Evolutionary conservation across 139 green algal genomes (phyloP).

Genomic region (Picochlorum sp.): DNA sequence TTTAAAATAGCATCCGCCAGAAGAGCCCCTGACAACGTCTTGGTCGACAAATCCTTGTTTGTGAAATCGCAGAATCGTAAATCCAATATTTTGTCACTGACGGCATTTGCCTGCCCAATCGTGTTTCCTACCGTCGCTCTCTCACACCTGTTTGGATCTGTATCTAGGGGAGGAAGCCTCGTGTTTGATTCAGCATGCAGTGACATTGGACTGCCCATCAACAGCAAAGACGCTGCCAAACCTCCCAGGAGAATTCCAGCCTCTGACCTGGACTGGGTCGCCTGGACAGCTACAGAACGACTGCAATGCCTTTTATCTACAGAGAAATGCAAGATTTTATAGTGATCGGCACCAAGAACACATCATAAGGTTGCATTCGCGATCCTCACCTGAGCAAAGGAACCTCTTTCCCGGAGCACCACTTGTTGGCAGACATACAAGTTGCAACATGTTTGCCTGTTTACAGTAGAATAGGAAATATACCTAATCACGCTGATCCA

Average conservation of each 20-base stretch:
- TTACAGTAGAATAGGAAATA: too few relatives aligned
- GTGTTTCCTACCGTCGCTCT: slow-evolving; percentile 84
- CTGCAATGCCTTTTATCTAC: too few relatives aligned
- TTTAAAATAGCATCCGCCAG: slow-evolving; percentile 63
- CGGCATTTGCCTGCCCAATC: slow-evolving; percentile 90
- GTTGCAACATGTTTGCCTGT: too few relatives aligned
- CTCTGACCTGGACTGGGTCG: neutral
- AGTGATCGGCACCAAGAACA: too few relatives aligned
- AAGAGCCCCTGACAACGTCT: slow-evolving; percentile 79
- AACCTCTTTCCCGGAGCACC: too few relatives aligned
- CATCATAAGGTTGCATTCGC: too few relatives aligned
- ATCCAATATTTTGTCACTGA: slow-evolving; percentile 87
- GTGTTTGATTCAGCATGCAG: slow-evolving; percentile 43
- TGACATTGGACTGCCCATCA: slow-evolving; percentile 8
- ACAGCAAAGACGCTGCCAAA: slow-evolving; percentile 5
- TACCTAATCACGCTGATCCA: too few relatives aligned
- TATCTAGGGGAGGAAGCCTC: slow-evolving; percentile 60
- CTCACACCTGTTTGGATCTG: slow-evolving; percentile 75
- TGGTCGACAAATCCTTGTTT: slow-evolving; percentile 63
- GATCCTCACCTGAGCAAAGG: too few relatives aligned
- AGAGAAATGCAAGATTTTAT: too few relatives aligned
- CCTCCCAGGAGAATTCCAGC: neutral
- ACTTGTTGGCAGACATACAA: too few relatives aligned
- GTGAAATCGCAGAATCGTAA: slow-evolving; percentile 67
- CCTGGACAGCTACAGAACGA: neutral